Conservation (phyloP, 139 green algal species). For the Chlorella sp. region DNA sequence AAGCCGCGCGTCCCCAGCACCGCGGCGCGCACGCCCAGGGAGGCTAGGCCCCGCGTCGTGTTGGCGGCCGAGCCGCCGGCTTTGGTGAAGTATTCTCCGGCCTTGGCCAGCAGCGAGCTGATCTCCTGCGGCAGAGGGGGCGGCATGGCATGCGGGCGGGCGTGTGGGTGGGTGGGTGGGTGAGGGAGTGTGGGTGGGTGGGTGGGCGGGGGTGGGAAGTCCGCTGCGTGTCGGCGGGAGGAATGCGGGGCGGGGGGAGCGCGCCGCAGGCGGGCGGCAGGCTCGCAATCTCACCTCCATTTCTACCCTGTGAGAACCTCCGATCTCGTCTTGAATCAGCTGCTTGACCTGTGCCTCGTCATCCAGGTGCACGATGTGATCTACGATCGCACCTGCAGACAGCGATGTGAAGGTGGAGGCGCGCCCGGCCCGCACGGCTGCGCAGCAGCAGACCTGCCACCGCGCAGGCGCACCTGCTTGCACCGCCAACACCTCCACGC, state of each 20-base stretch:
- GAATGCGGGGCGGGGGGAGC: neutral
- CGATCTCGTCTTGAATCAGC: constrained; percentile 8
- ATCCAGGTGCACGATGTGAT: neutral
- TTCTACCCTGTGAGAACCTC: no score
- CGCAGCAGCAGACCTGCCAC: no score
- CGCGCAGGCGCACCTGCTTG: no score
- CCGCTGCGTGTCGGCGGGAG: no score
- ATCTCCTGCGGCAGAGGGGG: constrained; percentile 15
- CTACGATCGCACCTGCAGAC: no score
- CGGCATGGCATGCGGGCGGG: neutral
- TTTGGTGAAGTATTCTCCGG: constrained; percentile 58
- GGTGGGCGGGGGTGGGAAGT: no score
- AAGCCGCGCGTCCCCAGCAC: constrained; percentile 40
- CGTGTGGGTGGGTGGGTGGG: neutral
- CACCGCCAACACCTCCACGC: no score
- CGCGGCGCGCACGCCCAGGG: constrained; percentile 32
- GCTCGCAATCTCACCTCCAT: neutral
- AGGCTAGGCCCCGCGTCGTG: constrained; percentile 37
- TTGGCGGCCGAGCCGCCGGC: constrained; percentile 51
- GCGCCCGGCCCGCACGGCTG: no score
- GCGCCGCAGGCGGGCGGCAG: neutral
- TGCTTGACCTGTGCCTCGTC: constrained; percentile 19
- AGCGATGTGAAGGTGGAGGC: no score
- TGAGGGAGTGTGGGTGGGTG: neutral
- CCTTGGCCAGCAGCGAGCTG: constrained; percentile 46